phyloP scores from a whole-genome alignment of 1,139 yeast species.

The Suhomyces guaymorum region DNA sequence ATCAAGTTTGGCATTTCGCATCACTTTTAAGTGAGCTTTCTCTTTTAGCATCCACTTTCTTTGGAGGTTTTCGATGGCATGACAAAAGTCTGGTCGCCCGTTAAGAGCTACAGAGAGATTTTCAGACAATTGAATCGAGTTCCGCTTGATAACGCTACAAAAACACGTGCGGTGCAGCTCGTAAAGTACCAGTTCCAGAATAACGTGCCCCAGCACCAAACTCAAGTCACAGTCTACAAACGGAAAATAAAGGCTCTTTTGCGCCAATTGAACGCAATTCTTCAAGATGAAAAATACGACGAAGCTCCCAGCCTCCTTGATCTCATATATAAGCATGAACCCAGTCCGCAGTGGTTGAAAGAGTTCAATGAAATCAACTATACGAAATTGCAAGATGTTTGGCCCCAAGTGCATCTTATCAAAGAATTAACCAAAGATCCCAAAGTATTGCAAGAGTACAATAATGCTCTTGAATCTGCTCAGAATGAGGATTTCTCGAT shows the following conservation, averaged over 20 bases:
- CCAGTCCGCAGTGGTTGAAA: conserved; percentile 21
- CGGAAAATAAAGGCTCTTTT: background rate
- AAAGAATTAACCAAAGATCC: conserved; percentile 28
- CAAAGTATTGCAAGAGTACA: conserved; percentile 12
- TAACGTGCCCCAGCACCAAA: background rate
- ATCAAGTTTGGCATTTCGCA: too few species aligned
- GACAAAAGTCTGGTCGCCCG: background rate
- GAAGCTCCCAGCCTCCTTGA: conserved; percentile 30
- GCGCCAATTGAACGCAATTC: conserved; percentile 27
- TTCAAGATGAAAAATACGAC: conserved; percentile 30
- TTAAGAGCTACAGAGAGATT: conserved; percentile 15
- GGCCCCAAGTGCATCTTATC: conserved; percentile 43
- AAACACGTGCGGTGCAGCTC: background rate
- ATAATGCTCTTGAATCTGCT: conserved; percentile 15
- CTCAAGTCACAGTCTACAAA: background rate
- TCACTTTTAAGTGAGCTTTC: too few species aligned
- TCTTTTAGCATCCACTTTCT: too few species aligned
- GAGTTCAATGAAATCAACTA: conserved; percentile 25
- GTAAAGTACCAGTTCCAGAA: conserved; percentile 2
- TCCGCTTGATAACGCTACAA: conserved; percentile 24
- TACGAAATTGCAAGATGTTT: conserved; percentile 24
- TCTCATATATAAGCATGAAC: conserved; percentile 24
- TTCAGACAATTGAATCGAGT: conserved; percentile 26
- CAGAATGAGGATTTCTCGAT: conserved; percentile 15
- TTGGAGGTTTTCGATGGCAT: too few species aligned